Evolutionary conservation across 805 yeast species (phyloP), one percentile per base, ranked within the genome.

Genomic region (Metschnikowia dekortorum): DNA sequence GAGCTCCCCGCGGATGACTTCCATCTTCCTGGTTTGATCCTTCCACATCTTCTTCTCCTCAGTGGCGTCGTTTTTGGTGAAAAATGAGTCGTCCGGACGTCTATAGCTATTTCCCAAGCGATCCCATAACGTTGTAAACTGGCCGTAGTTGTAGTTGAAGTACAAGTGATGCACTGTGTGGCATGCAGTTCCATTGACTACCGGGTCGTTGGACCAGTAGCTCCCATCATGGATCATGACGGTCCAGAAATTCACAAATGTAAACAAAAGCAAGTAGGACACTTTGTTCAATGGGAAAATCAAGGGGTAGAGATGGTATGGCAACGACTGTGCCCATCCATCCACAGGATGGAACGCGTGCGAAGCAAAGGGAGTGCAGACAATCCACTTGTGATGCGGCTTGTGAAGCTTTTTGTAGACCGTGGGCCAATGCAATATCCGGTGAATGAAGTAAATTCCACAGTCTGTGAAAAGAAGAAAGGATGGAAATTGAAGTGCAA

Each of bases 321-420:
- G 97, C 56, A 94, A 66, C 35, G 96, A 86, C 75, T 94, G 99
- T 52, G 82, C 74, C 74, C 87, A 94, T 37, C 99, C 99, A 62
- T 94, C 99, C 47, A 94, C 87, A 11, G 99, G 98, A 70, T 94
- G 96, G 89, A 94, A 94, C 28, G 98, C 97, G 65, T 91, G 97
- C 8, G 96, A 89, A 0, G 99, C 99, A 72, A 86, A 94, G 40
- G 99, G 99, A 8, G 99, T 92, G 54, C 98, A 92, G 38, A 94
- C 97, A 59, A 94, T 83, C 99, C 99, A 94, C 73, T 94, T 94
- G 79, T 94, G 99, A 70, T 94, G 99, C 10, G 97, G 97, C 74
- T 94, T 94, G 75, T 94, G 99, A 54, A 94, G 74, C 28, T 62
- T 68, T 74, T 86, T 91, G 81, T 94, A 94, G 38, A 94, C 85